A percentile compares a stretch with the other conserved stretches of the same genome.
phyloP scores from a whole-genome alignment of 1,284 basidiomycete species.

The Phellinidium pouzarii region DNA sequence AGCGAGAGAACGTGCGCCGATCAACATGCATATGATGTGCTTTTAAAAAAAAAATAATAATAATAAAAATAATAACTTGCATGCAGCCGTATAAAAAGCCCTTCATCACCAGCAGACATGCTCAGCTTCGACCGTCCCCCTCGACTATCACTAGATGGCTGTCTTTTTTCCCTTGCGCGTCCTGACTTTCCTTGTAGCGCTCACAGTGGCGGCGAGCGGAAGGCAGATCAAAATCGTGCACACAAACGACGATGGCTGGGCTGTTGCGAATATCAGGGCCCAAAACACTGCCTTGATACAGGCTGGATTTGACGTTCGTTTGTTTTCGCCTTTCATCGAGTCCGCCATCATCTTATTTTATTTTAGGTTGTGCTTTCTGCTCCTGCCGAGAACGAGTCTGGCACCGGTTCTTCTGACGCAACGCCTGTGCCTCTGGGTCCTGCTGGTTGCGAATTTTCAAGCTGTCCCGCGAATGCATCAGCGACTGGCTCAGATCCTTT shows the following conservation, averaged over 20 bases:
- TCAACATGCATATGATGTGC: background rate
- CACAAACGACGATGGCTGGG: conserved; percentile 16
- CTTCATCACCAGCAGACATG: background rate
- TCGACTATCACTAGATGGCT: background rate
- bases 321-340: background rate
- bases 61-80: too few species aligned
- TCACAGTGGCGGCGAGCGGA: background rate
- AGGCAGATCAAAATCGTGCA: conserved; percentile 10
- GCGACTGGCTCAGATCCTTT: conserved; percentile 37
- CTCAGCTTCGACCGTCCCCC: background rate
- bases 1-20: background rate
- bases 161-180: background rate
- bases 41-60: background rate
- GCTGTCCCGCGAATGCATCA: conserved; percentile 37
- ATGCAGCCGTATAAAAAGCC: background rate
- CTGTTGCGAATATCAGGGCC: conserved; percentile 7
- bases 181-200: background rate
- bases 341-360: background rate
- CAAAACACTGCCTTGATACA: conserved; percentile 35
- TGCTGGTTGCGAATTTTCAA: conserved; percentile 35
- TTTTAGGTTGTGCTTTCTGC: conserved; percentile 22
- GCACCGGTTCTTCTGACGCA: conserved; percentile 23
- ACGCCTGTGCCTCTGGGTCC: conserved; percentile 26
- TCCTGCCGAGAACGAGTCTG: conserved; percentile 23
- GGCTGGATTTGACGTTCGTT: conserved; percentile 36